phyloP scores from a whole-genome alignment of 176 grass and related monocot genomes.

The Aegilops sharonensis region DNA sequence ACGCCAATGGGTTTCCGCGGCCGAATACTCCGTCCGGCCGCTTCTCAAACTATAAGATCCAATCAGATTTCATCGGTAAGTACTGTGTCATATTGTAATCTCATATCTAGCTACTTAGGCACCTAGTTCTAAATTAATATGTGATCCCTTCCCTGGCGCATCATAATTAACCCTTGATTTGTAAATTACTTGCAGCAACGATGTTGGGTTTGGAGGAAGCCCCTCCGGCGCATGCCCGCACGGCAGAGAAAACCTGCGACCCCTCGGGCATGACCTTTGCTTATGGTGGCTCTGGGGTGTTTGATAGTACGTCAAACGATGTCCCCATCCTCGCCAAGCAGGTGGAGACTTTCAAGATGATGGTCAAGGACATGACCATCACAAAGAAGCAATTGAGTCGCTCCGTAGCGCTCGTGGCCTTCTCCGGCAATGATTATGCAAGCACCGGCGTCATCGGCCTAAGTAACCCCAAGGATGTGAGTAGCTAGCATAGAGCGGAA shows the following conservation, averaged over 20 bases:
- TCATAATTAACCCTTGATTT: background rate
- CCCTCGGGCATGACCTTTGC: slow-evolving; percentile 66
- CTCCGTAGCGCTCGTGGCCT: slow-evolving; percentile 28
- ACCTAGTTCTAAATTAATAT: too few species aligned
- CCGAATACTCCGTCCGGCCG: background rate
- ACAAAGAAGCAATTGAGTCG: background rate
- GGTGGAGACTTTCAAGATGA: background rate
- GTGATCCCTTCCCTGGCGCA: background rate
- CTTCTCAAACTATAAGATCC: slow-evolving; percentile 17
- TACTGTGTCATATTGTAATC: background rate
- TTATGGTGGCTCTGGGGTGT: slow-evolving; percentile 40
- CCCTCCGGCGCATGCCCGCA: background rate
- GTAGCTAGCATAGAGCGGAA: background rate
- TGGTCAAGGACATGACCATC: background rate
- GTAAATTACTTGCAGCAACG: background rate
- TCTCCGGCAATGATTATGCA: slow-evolving; percentile 28
- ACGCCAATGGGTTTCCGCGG: background rate
- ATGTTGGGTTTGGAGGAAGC: background rate
- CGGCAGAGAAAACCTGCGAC: background rate
- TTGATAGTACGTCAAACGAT: background rate
- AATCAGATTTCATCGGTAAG: slow-evolving; percentile 28
- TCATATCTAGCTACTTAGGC: background rate
- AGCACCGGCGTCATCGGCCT: background rate
- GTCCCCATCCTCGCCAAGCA: slow-evolving; percentile 7
- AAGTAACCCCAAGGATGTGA: background rate